Evolutionary conservation across 2,329 filamentous ascomycete genomes (phyloP).

Genomic region (Atkinsonella texensis): DNA sequence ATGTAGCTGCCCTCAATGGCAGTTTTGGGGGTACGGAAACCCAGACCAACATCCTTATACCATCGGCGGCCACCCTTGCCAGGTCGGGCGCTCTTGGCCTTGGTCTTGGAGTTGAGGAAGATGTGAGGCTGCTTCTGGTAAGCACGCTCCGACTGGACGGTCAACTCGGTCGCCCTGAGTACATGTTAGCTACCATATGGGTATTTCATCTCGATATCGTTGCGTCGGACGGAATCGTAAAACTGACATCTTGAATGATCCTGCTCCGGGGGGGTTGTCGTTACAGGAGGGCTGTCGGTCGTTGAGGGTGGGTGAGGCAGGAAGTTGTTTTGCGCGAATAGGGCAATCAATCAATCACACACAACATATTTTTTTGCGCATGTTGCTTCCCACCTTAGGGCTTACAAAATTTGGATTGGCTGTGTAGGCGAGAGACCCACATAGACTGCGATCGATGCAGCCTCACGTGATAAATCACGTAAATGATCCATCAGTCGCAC

Average conservation of each 20-base stretch:
- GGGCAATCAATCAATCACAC: constrained; percentile 24
- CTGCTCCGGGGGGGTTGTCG: constrained; percentile 26
- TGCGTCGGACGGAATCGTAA: constrained; percentile 5
- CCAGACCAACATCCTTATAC: constrained; percentile 99
- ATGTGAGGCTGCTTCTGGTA: constrained; percentile 99
- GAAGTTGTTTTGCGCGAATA: constrained; percentile 25
- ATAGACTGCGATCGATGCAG: background rate
- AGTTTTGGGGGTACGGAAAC: constrained; percentile 96
- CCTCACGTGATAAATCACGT: background rate
- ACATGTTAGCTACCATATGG: constrained; percentile 18
- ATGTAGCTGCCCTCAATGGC: constrained; percentile 99
- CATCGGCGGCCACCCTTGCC: constrained; percentile 87
- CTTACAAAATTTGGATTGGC: constrained; percentile 28
- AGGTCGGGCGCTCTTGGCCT: constrained; percentile 70
- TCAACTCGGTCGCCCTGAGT: constrained; percentile 94
- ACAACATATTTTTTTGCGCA: constrained; percentile 20
- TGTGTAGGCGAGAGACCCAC: constrained; percentile 16
- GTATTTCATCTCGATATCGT: constrained; percentile 1
- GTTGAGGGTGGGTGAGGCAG: constrained; percentile 24
- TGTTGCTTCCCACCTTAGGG: constrained; percentile 24
- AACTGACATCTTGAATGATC: constrained; percentile 33
- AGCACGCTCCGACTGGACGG: constrained; percentile 99
- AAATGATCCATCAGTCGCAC: background rate
- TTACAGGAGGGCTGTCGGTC: constrained; percentile 27
- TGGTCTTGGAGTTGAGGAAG: constrained; percentile 96